Base-by-base conservation (phyloP, 306 rosid species). In the Calophaca sinica region DNA sequence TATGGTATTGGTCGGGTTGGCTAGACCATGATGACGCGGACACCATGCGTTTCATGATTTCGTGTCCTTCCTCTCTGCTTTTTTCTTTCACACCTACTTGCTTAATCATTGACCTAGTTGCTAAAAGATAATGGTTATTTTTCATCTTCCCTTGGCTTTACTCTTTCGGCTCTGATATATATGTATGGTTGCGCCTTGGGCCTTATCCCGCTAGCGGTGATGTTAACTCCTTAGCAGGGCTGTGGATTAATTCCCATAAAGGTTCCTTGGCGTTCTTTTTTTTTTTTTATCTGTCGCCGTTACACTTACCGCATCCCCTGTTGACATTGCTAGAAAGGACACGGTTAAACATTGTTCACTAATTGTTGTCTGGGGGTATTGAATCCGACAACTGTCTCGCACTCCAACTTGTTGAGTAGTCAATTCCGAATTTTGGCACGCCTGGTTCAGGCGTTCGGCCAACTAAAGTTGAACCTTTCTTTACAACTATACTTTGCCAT, bases 381-480 rank as follows among this genome's bases (percentile, higher is more conserved):
- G 70, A 70, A 48, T 71, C 10, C 35, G 45, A 39, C 79, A 72
- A 64, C 79, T 73, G 81, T 76, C 70, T 76, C n/a, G 54, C 82
- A 76, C 76, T 77, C 57, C n/a, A 44, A 51, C 15, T 14, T 58
- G 78, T 14, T 58, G 78, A 63, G 70, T 53, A 8, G 60, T 63
- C 78, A 62, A 70, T 46, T 70, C 81, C 54, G 52, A 45, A 36
- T 63, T 70, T 78, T 73, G 51, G 77, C 69, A 61, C 49, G 74
- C 80, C 60, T 36, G 3, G 26, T 73, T 78, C 60, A 41, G 66
- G 35, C 64, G 14, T 65, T 54, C 45, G 29, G 81, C 83, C 77
- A 74, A 70, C 78, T 45, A 68, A 78, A 32, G 75, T 73, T 73
- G 86, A 82, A 74, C 8, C 80, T 44, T 78, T 83, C 78, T 51